Conservation (phyloP, 164 flowering plant genomes). For the Tinospora cordifolia region DNA sequence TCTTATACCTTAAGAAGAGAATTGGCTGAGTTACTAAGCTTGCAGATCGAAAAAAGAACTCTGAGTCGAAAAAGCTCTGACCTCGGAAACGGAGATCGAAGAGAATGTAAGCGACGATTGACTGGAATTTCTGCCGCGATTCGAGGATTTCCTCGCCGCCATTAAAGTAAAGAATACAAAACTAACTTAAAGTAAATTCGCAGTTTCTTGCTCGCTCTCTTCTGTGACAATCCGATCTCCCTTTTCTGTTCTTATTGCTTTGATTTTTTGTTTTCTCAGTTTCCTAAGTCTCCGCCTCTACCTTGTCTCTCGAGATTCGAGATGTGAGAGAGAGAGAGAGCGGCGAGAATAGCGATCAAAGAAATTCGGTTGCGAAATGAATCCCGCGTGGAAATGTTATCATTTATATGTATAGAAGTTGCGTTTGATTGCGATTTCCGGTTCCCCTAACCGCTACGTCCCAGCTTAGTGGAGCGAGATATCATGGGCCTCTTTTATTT, state of each 20-base stretch:
- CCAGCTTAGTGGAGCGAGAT: too few relatives aligned
- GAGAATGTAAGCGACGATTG: background rate
- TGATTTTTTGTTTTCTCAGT: too few relatives aligned
- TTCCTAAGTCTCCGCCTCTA: too few relatives aligned
- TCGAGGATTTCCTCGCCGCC: constrained; percentile 7
- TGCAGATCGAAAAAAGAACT: constrained; percentile 5
- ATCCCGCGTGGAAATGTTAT: too few relatives aligned
- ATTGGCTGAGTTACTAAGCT: background rate
- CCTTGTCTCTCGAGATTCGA: too few relatives aligned
- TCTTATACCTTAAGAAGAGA: constrained; percentile 2
- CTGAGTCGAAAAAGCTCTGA: constrained; percentile 3
- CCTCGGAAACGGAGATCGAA: constrained; percentile 8
- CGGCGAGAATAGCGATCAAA: too few relatives aligned
- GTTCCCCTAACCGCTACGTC: too few relatives aligned
- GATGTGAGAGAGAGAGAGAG: too few relatives aligned
- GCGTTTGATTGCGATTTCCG: too few relatives aligned
- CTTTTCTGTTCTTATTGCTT: background rate
- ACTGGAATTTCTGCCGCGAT: background rate
- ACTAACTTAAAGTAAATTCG: background rate
- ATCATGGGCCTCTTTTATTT: too few relatives aligned
- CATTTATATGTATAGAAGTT: too few relatives aligned
- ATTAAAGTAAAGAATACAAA: constrained; percentile 1
- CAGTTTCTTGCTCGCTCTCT: background rate
- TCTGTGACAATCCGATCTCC: background rate
- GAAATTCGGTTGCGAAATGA: too few relatives aligned